Percentiles rank a stretch among this genome's conserved stretches.
phyloP scores from a whole-genome alignment of 2,329 filamentous ascomycete genomes.

The Neurospora crassa region DNA sequence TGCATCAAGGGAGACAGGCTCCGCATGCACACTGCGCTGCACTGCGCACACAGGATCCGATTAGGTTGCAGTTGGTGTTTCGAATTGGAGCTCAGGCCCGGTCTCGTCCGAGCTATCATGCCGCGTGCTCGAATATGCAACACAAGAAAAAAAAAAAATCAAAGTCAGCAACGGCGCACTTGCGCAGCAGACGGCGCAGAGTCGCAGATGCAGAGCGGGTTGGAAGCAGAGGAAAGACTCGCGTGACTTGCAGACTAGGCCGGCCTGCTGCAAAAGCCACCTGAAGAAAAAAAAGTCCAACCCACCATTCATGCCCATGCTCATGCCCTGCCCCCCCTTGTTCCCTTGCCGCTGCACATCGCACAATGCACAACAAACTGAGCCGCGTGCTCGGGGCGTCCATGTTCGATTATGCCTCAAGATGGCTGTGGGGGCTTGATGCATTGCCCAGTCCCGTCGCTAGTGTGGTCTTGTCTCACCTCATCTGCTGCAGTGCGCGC shows the following conservation, averaged over 20 bases:
- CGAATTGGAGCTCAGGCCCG: neutral
- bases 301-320: neutral
- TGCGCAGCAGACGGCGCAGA: neutral
- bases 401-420: neutral
- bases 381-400: neutral
- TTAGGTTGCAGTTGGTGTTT: neutral
- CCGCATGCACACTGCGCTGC: neutral
- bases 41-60: neutral
- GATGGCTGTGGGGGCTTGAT: slow-evolving; percentile 2
- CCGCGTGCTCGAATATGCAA: neutral
- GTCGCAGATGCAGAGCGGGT: neutral
- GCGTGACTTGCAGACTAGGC: neutral
- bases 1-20: neutral
- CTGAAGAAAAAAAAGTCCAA: neutral
- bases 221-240: neutral
- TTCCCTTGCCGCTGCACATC: neutral
- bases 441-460: neutral
- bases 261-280: neutral
- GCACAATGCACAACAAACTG: neutral
- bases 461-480: neutral
- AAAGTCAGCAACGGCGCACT: neutral
- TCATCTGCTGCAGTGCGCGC: neutral
- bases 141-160: neutral
- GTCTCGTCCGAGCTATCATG: neutral
- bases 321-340: neutral